phyloP scores from a whole-genome alignment of 129 eudicot species.

The Tagetes erecta region DNA sequence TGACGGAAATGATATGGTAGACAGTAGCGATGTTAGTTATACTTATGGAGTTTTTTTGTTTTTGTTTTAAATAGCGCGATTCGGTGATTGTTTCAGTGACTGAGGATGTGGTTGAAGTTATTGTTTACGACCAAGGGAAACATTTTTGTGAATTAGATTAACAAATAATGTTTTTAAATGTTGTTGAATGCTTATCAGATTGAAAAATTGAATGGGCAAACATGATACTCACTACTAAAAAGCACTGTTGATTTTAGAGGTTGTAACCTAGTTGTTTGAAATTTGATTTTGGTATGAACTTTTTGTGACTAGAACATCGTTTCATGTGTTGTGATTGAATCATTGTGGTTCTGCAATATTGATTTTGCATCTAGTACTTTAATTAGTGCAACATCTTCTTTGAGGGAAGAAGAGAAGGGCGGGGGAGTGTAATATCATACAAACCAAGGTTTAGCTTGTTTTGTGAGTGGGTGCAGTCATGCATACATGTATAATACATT shows the following conservation, averaged over 20 bases:
- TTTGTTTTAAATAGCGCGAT: neutral
- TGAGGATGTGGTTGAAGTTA: neutral
- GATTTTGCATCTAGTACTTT: neutral
- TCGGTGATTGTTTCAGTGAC: slow-evolving; percentile 5
- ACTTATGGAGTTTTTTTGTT: neutral
- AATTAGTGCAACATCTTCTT: neutral
- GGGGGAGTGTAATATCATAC: no score
- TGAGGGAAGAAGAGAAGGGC: neutral
- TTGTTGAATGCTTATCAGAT: neutral
- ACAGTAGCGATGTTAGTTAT: neutral
- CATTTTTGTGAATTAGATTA: neutral
- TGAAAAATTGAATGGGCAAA: neutral
- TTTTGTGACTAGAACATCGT: neutral
- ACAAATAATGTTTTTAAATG: neutral
- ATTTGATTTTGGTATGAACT: no score
- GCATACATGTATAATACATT: neutral
- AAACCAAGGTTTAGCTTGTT: no score
- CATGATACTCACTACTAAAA: no score
- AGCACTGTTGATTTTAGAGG: slow-evolving; percentile 11
- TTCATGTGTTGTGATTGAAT: neutral
- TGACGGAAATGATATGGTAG: neutral
- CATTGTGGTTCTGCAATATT: neutral
- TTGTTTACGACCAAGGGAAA: neutral
- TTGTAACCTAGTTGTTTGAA: neutral
- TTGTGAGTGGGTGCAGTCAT: no score